A percentile compares a stretch with the other conserved stretches of the same genome.
phyloP scores from a whole-genome alignment of 2,329 filamentous ascomycete genomes.

The Neopestalotiopsis sp. region DNA sequence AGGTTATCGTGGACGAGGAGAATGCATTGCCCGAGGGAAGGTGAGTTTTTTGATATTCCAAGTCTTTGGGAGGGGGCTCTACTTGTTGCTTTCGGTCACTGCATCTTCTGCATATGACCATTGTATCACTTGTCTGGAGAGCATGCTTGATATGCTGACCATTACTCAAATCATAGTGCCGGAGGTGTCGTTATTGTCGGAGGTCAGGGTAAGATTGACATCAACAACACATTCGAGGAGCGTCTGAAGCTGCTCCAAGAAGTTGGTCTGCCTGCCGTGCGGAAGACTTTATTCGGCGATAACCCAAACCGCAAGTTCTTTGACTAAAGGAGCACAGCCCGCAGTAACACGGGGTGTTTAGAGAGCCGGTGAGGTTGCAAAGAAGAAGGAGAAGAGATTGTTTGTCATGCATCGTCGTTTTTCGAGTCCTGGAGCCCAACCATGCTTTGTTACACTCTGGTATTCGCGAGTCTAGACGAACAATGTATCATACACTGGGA shows the following conservation, averaged over 20 bases:
- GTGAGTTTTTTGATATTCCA: conserved; percentile 60
- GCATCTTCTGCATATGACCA: background rate
- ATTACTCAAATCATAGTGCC: conserved; percentile 58
- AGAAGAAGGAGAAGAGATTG: background rate
- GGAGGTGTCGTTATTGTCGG: conserved; percentile 85
- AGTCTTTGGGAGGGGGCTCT: background rate
- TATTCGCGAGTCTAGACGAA: conserved; percentile 13
- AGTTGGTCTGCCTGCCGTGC: conserved; percentile 82
- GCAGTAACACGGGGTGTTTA: too few species aligned
- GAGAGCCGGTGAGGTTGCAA: background rate
- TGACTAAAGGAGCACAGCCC: conserved; percentile 62
- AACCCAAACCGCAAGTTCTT: conserved; percentile 96
- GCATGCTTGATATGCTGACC: conserved; percentile 9
- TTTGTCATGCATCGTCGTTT: conserved; percentile 11
- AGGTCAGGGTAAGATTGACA: conserved; percentile 90
- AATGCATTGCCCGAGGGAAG: conserved; percentile 80
- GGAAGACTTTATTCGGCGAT: conserved; percentile 87
- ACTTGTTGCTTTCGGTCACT: background rate
- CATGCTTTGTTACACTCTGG: background rate
- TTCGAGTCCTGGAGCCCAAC: background rate
- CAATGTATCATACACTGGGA: conserved; percentile 16
- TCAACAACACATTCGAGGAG: conserved; percentile 98
- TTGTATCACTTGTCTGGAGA: background rate
- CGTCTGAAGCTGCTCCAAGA: conserved; percentile 84
- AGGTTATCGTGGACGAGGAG: conserved; percentile 77